Conservation (phyloP, 139 green algal species). For the Picochlorum sp. region DNA sequence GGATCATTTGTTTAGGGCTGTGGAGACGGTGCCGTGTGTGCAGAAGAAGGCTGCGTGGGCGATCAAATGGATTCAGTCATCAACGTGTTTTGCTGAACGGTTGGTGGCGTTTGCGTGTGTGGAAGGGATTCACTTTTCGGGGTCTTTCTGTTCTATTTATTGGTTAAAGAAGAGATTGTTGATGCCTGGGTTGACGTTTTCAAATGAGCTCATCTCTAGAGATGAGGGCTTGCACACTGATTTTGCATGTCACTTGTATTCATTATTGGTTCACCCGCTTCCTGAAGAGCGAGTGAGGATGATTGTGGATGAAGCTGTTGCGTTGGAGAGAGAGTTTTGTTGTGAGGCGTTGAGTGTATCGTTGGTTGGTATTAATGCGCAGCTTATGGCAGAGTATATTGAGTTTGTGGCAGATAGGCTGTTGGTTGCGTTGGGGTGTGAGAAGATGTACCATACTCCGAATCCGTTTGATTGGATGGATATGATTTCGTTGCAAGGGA, state of each 20-base stretch:
- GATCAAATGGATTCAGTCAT: conserved; percentile 79
- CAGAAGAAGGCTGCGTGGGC: conserved; percentile 95
- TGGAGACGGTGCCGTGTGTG: conserved; percentile 55
- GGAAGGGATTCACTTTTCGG: conserved; percentile 71
- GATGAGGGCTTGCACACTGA: conserved; percentile 72
- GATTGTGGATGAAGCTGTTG: conserved; percentile 57
- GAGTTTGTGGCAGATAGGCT: conserved; percentile 70
- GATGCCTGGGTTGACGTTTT: conserved; percentile 68
- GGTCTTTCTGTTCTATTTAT: conserved; percentile 70
- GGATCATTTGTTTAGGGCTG: conserved; percentile 45
- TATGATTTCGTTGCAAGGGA: conserved; percentile 71
- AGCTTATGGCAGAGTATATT: conserved; percentile 64
- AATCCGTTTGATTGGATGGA: conserved; percentile 90
- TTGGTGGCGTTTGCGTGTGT: conserved; percentile 72
- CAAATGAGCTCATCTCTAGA: conserved; percentile 70
- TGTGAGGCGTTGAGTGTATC: conserved; percentile 46
- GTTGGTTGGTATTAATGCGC: conserved; percentile 71
- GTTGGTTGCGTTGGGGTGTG: conserved; percentile 45
- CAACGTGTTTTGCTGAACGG: conserved; percentile 50
- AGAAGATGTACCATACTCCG: conserved; percentile 48
- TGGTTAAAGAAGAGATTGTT: conserved; percentile 70
- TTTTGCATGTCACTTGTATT: conserved; percentile 67
- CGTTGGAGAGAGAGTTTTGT: conserved; percentile 61
- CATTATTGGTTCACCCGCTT: conserved; percentile 34
- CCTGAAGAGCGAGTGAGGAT: conserved; percentile 22